Percentiles rank a stretch among this genome's conserved stretches.
phyloP scores from a whole-genome alignment of 352 stramenopile genomes.

The Globisporangium takayamanum region DNA sequence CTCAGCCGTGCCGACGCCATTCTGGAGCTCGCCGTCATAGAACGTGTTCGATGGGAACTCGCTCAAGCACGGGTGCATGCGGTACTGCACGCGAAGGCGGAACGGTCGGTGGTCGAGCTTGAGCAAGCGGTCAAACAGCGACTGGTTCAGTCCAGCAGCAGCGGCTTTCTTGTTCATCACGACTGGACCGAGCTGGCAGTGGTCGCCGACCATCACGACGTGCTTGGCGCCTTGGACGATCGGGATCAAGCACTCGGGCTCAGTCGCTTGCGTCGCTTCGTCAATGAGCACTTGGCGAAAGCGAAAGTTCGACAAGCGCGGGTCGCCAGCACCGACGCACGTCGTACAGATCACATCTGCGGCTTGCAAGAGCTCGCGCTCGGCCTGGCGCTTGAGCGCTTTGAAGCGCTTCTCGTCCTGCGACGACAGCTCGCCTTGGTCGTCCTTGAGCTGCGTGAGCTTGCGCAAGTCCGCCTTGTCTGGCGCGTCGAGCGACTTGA shows the following conservation, averaged over 20 bases:
- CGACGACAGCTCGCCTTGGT: conserved; percentile 92
- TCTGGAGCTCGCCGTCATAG: conserved; percentile 98
- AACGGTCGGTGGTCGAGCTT: conserved; percentile 94
- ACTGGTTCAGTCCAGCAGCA: conserved; percentile 95
- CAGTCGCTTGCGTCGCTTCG: conserved; percentile 99
- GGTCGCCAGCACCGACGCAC: conserved; percentile 96
- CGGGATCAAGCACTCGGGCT: conserved; percentile 98
- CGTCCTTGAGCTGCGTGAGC: conserved; percentile 93
- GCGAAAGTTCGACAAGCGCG: conserved; percentile 95
- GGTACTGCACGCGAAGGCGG: conserved; percentile 98
- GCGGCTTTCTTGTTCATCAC: conserved; percentile 99
- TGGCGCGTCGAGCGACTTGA: conserved; percentile 82
- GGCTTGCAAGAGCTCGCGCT: conserved; percentile 96
- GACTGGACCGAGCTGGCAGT: conserved; percentile 96
- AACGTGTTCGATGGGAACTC: conserved; percentile 99
- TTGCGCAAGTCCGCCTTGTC: conserved; percentile 91
- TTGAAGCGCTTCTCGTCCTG: conserved; percentile 96
- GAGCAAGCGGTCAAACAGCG: conserved; percentile 97
- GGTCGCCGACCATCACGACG: conserved; percentile 99
- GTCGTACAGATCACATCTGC: conserved; percentile 99
- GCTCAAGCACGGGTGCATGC: conserved; percentile 98
- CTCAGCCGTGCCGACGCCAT: conserved; percentile 96
- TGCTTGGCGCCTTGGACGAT: conserved; percentile 98
- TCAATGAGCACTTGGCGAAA: conserved; percentile 99
- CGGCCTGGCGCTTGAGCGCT: conserved; percentile 86